phyloP scores from a whole-genome alignment of 1,139 yeast species.

The Pichia sp. region DNA sequence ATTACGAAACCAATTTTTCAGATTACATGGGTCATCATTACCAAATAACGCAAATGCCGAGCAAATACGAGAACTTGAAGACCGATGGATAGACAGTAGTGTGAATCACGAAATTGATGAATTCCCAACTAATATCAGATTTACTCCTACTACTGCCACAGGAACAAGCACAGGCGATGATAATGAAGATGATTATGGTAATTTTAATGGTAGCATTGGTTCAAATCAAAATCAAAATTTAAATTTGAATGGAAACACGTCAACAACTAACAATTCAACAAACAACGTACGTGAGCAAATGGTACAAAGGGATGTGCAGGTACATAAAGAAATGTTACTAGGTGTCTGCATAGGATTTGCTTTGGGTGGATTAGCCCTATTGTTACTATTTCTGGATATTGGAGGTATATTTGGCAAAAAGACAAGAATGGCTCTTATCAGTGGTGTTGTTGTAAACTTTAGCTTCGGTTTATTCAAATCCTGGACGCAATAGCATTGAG shows the following conservation, averaged over 20 bases:
- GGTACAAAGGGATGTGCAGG: conserved; percentile 32
- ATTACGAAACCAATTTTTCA: conserved; percentile 66
- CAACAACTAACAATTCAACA: not conserved
- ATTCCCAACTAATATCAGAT: conserved; percentile 27
- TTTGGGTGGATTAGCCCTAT: conserved; percentile 55
- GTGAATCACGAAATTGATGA: conserved; percentile 43
- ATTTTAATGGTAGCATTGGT: no score
- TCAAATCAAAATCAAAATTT: no score
- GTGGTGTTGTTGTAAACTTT: conserved; percentile 38
- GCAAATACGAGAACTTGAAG: conserved; percentile 63
- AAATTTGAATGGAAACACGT: no score
- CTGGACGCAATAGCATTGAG: conserved; percentile 2
- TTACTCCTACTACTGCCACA: conserved; percentile 2
- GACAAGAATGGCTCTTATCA: conserved; percentile 56
- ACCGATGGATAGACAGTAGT: conserved; percentile 85
- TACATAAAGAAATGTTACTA: conserved; percentile 54
- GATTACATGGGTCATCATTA: conserved; percentile 50
- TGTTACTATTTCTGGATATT: conserved; percentile 51
- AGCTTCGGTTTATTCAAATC: conserved; percentile 10
- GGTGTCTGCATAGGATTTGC: conserved; percentile 61
- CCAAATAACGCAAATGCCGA: conserved; percentile 26
- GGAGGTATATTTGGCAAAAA: conserved; percentile 48
- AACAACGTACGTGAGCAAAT: conserved; percentile 3
- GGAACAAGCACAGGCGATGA: conserved; percentile 18
- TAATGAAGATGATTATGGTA: conserved; percentile 3